A percentile compares a stretch with the other conserved stretches of the same genome.
Evolutionary conservation across 768 basidiomycete species (phyloP).

Genomic region (Naganishia vishniacii): DNA sequence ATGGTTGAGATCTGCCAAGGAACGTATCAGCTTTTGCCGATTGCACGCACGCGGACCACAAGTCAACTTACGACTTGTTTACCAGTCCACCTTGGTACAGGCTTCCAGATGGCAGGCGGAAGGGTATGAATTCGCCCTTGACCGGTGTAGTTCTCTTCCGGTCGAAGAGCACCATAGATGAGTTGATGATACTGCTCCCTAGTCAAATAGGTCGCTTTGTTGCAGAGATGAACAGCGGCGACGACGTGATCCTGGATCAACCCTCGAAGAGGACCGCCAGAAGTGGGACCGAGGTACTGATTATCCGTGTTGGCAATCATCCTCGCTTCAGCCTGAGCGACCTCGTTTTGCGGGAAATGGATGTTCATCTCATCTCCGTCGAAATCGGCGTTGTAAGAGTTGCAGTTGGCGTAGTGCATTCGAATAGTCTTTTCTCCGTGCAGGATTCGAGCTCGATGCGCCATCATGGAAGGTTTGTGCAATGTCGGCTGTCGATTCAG

Average conservation of each 20-base stretch:
- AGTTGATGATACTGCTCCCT: slow-evolving; percentile 95
- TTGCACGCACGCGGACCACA: background rate
- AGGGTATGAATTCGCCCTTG: slow-evolving; percentile 68
- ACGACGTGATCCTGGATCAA: slow-evolving; percentile 98
- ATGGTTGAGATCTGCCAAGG: slow-evolving; percentile 77
- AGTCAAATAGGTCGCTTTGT: slow-evolving; percentile 87
- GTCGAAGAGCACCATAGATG: slow-evolving; percentile 84
- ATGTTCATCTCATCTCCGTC: slow-evolving; percentile 99
- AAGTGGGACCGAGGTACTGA: slow-evolving; percentile 97
- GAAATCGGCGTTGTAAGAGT: slow-evolving; percentile 94
- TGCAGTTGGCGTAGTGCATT: slow-evolving; percentile 99
- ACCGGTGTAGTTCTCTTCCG: slow-evolving; percentile 66
- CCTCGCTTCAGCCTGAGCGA: slow-evolving; percentile 88
- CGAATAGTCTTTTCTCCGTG: slow-evolving; percentile 97
- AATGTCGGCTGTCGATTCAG: slow-evolving; percentile 96
- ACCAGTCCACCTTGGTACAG: slow-evolving; percentile 87
- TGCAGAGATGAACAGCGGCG: slow-evolving; percentile 98
- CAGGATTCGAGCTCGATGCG: slow-evolving; percentile 82
- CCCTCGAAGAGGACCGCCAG: slow-evolving; percentile 93
- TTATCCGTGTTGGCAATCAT: slow-evolving; percentile 96
- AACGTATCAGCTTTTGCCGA: slow-evolving; percentile 43
- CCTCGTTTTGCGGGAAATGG: slow-evolving; percentile 96
- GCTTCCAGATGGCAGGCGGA: slow-evolving; percentile 89
- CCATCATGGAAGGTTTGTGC: slow-evolving; percentile 99
- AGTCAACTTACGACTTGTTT: slow-evolving; percentile 76